These are phyloP conservation scores for Hypoxylon cercidicola DNA, from an alignment of 495 filamentous ascomycete species.

Conservation along the genomic window DNA sequence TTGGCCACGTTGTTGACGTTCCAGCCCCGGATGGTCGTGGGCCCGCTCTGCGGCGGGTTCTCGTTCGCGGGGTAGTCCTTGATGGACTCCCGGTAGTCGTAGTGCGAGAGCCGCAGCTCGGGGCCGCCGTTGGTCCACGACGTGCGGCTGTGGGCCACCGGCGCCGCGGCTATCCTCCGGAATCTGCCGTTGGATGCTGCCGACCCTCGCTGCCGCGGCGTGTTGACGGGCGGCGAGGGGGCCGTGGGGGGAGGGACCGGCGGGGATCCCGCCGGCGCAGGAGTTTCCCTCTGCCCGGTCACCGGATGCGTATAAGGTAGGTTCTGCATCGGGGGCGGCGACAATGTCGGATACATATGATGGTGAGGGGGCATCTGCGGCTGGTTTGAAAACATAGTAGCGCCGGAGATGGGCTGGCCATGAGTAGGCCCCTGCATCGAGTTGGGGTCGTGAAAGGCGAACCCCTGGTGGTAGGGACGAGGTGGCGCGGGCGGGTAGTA, in stretches of 20 bases:
- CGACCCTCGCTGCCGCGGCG: constrained; percentile 35
- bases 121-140: constrained; percentile 51
- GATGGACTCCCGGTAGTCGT: constrained; percentile 59
- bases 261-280: constrained; percentile 42
- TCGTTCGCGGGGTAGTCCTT: constrained; percentile 58
- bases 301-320: constrained; percentile 35
- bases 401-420: constrained; percentile 10
- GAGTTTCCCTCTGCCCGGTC: constrained; percentile 38
- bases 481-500: constrained; percentile 50
- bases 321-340: constrained; percentile 23
- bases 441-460: constrained; percentile 47
- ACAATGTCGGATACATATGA: constrained; percentile 40
- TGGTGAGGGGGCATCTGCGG: constrained; percentile 26
- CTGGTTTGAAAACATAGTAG: constrained; percentile 30
- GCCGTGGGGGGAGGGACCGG: constrained; percentile 30
- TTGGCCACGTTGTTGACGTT: constrained; percentile 56
- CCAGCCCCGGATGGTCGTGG: constrained; percentile 61
- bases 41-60: constrained; percentile 56
- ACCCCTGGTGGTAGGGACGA: constrained; percentile 55
- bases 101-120: constrained; percentile 59
- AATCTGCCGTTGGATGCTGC: constrained; percentile 50
- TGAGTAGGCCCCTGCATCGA: constrained; percentile 28
- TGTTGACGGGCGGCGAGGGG: constrained; percentile 37
- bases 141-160: constrained; percentile 56
- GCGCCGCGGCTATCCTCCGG: constrained; percentile 60